Conservation (phyloP, 805 yeast genomes). For the Ogataea thermomethanolica region DNA sequence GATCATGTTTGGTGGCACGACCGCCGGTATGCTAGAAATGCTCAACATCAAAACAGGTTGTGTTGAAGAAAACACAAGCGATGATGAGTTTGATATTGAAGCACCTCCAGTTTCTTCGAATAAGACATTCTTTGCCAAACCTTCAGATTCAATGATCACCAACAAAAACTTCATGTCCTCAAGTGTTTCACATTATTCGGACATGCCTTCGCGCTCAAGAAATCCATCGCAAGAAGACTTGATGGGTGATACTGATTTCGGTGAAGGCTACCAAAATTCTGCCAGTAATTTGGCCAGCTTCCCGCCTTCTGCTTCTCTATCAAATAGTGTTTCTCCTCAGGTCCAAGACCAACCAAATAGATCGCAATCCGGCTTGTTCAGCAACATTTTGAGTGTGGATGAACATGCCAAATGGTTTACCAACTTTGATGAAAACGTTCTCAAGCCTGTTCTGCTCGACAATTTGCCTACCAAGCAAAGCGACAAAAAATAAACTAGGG, state of each 20-base stretch:
- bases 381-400: conserved; percentile 41
- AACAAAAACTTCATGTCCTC: conserved; percentile 20
- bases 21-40: conserved; percentile 96
- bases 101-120: conserved; percentile 42
- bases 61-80: conserved; percentile 75
- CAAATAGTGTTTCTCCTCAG: conserved; percentile 10
- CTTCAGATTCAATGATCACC: conserved; percentile 14
- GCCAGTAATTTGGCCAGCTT: conserved; percentile 27
- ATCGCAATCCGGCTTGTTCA: conserved; percentile 20
- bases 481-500: conserved; percentile 4
- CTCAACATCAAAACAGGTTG: conserved; percentile 91
- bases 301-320: conserved; percentile 15
- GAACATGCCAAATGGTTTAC: conserved; percentile 90
- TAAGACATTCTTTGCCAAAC: conserved; percentile 9
- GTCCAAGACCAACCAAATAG: conserved; percentile 3
- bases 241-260: conserved; percentile 33
- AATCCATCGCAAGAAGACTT: conserved; percentile 27
- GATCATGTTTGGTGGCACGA: conserved; percentile 95
- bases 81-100: conserved; percentile 95
- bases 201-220: conserved; percentile 24
- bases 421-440: conserved; percentile 86
- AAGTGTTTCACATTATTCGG: conserved; percentile 23
- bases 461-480: conserved; percentile 33
- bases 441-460: conserved; percentile 88
- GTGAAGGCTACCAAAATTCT: conserved; percentile 33